These are phyloP conservation scores for Lactarius trivialis DNA, from an alignment of 768 basidiomycete species.

Conservation along the genomic window DNA sequence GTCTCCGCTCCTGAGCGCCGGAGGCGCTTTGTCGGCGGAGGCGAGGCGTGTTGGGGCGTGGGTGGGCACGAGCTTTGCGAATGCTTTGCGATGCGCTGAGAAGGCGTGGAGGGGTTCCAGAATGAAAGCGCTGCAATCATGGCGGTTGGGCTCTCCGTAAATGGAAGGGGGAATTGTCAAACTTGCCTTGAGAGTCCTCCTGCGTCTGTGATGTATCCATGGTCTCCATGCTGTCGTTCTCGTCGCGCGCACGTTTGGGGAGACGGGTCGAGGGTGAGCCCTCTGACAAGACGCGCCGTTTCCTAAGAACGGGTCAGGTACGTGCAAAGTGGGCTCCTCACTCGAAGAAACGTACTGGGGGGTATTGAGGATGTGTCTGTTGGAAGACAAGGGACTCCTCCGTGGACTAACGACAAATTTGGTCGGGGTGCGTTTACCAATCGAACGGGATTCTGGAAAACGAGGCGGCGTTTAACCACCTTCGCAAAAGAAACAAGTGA, in stretches of 20 bases:
- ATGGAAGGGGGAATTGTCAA: no score
- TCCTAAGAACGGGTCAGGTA: not conserved
- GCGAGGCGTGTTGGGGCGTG: not conserved
- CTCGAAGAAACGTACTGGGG: not conserved
- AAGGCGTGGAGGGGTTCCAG: slow-evolving; percentile 13
- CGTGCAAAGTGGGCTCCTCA: no score
- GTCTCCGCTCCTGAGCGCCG: not conserved
- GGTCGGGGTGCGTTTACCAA: not conserved
- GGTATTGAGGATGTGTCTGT: slow-evolving; percentile 5
- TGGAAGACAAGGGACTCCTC: slow-evolving; percentile 1
- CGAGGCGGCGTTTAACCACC: not conserved
- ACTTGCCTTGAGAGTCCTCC: slow-evolving; percentile 22
- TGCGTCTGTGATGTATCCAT: slow-evolving; percentile 19
- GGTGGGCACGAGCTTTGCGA: not conserved
- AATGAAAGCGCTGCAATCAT: slow-evolving; percentile 16
- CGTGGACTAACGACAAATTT: not conserved
- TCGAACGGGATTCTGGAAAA: slow-evolving; percentile 1
- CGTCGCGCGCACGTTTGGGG: slow-evolving; percentile 1
- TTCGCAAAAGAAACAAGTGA: not conserved
- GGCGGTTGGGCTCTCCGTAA: no score
- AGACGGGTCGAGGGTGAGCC: not conserved
- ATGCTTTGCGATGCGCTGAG: not conserved
- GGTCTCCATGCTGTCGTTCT: not conserved
- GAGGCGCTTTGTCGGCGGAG: slow-evolving; percentile 11
- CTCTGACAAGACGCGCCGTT: not conserved